Conservation (phyloP, 768 basidiomycete species). For the Hygrophoropsis aurantiaca region DNA sequence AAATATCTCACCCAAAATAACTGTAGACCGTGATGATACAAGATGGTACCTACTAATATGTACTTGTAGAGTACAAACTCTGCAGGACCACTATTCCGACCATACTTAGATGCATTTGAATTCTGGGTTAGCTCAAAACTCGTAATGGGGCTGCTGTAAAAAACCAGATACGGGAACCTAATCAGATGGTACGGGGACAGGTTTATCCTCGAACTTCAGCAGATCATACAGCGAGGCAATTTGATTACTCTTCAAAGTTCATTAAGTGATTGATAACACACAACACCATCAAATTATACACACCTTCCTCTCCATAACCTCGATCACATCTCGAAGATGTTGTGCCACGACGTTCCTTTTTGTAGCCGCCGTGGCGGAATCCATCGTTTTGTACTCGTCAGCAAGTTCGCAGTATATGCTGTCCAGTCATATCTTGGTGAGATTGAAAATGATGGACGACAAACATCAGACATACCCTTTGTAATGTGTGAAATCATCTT, state of each 20-base stretch:
- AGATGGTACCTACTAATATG: too few species aligned
- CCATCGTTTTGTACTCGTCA: slow-evolving; percentile 90
- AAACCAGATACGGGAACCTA: background rate
- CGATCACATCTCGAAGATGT: slow-evolving; percentile 89
- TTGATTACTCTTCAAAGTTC: slow-evolving; percentile 72
- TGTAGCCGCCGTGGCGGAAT: slow-evolving; percentile 75
- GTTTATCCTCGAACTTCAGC: slow-evolving; percentile 73
- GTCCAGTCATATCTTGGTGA: slow-evolving; percentile 9
- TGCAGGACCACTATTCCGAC: too few species aligned
- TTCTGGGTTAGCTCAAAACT: too few species aligned
- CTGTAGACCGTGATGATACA: too few species aligned
- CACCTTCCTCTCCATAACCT: slow-evolving; percentile 90
- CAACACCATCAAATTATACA: slow-evolving; percentile 10
- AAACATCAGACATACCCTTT: slow-evolving; percentile 64
- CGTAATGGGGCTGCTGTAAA: too few species aligned
- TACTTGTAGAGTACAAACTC: too few species aligned
- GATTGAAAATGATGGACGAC: background rate
- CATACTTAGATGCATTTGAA: too few species aligned
- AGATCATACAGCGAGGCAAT: slow-evolving; percentile 90
- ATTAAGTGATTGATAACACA: background rate
- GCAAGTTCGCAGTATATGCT: slow-evolving; percentile 91
- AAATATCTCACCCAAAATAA: too few species aligned
- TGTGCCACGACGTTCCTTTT: slow-evolving; percentile 85
- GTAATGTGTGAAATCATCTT: slow-evolving; percentile 94
- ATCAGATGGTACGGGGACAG: slow-evolving; percentile 14